Conservation (phyloP, 169 alveolate species). For the Plasmodium berghei region DNA sequence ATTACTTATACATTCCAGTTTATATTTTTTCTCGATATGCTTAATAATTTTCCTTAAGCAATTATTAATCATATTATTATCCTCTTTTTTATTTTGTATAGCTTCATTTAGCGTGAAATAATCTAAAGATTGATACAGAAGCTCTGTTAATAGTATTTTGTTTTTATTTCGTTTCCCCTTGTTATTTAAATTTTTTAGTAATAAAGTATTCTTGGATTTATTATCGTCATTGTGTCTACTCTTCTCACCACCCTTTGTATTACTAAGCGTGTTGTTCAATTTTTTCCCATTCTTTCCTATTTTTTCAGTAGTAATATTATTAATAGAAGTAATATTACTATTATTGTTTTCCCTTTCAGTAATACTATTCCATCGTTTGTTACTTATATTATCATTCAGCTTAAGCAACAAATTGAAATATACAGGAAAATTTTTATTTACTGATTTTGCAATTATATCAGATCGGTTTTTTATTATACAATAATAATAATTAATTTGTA, state of each 20-base stretch:
- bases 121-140: constrained; percentile 41
- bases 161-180: constrained; percentile 9
- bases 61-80: constrained; percentile 26
- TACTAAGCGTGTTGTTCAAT: background rate
- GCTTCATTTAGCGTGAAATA: constrained; percentile 59
- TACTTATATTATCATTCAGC: constrained; percentile 3
- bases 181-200: constrained; percentile 48
- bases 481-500: constrained; percentile 19
- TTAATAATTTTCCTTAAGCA: constrained; percentile 42
- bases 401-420: constrained; percentile 19
- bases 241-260: background rate
- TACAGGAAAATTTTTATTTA: constrained; percentile 11
- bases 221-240: background rate
- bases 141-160: constrained; percentile 43
- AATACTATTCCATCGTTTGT: background rate
- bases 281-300: background rate
- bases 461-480: constrained; percentile 4
- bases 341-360: too few species aligned
- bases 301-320: background rate
- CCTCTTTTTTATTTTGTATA: background rate
- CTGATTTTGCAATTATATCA: constrained; percentile 13
- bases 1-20: constrained; percentile 39
- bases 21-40: constrained; percentile 40
- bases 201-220: constrained; percentile 6
- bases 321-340: background rate